Evolutionary conservation across 2,329 filamentous ascomycete species (phyloP).

Genomic region (Leptographium radiaticola): DNA sequence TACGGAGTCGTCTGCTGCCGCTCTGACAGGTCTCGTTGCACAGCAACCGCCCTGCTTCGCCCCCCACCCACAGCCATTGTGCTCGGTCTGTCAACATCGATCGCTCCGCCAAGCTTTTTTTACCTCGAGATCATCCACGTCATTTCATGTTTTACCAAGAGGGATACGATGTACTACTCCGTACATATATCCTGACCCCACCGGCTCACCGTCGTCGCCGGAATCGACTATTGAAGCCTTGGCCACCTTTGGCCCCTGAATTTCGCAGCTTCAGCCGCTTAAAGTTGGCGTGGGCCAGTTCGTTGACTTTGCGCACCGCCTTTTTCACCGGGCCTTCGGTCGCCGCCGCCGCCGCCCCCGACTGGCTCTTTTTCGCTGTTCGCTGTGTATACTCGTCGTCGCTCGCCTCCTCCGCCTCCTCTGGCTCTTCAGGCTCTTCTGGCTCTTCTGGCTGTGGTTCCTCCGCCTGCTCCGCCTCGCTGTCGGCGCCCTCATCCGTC

Average conservation of each 20-base stretch:
- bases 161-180: not conserved
- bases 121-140: no score
- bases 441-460: constrained; percentile 1
- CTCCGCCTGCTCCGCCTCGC: constrained; percentile 23
- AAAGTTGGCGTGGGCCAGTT: constrained; percentile 53
- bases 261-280: constrained; percentile 52
- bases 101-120: no score
- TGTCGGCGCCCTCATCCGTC: constrained; percentile 23
- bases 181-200: not conserved
- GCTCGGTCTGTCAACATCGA: no score
- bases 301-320: constrained; percentile 46
- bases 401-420: constrained; percentile 20
- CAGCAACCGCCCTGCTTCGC: no score
- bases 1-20: no score
- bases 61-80: no score
- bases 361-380: constrained; percentile 17
- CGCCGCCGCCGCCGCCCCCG: constrained; percentile 13
- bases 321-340: constrained; percentile 28
- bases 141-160: no score
- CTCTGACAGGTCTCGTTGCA: no score
- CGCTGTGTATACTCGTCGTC: constrained; percentile 25
- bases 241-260: constrained; percentile 47
- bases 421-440: constrained; percentile 16
- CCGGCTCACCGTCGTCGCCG: constrained; percentile 29
- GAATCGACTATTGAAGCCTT: constrained; percentile 44